Evolutionary conservation across 768 basidiomycete species (phyloP), one percentile per base, ranked within the genome.

Genomic region (Podaxis sp.): DNA sequence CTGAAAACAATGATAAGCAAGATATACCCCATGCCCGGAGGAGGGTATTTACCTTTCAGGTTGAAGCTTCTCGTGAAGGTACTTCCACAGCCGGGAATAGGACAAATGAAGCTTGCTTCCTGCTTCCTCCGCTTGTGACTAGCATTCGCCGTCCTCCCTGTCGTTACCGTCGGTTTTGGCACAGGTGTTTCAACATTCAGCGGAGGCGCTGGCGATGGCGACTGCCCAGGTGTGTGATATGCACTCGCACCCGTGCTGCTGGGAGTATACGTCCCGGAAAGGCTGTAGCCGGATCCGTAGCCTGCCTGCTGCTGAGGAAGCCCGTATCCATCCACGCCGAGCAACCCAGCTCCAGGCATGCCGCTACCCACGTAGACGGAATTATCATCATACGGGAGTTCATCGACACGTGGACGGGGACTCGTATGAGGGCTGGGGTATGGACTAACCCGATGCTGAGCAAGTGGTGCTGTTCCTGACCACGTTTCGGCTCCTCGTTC

Each of bases 61-160:
- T 97, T 97, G 78, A 97, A 97, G 71, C 93, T 90, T 70, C 93
- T 79, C 46, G 96, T 97, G 68, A 95, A 95, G 3, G 93, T 93
- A 68, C 89, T 91, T 41, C 88, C 89, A 75, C 93, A 94, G 11
- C 89, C 89, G 1, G 88, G 86, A 29, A 94, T 86, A 61, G 89
- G 89, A 77, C 92, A 94, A 37, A 84, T 74, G 71, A 96, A 96
- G 65, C 85, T 88, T 49, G 94, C 95, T 56, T 94, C 91, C 71
- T 92, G 91, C 70, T 94, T 96, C 67, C 95, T 80, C 61, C 95
- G 79, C 66, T 86, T 88, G 70, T 91, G 87, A 66, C 90, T 91
- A 3, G 95, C 95, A 71, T 91, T 89, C 55, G 89, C 88, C 53
- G 95, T 97, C 63, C 93, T 88, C 43, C 88, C 87, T 38, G 94